Percentiles rank a stretch among this genome's conserved stretches.
phyloP scores from a whole-genome alignment of 176 grass and related monocot species.

The Oryza coarctata region DNA sequence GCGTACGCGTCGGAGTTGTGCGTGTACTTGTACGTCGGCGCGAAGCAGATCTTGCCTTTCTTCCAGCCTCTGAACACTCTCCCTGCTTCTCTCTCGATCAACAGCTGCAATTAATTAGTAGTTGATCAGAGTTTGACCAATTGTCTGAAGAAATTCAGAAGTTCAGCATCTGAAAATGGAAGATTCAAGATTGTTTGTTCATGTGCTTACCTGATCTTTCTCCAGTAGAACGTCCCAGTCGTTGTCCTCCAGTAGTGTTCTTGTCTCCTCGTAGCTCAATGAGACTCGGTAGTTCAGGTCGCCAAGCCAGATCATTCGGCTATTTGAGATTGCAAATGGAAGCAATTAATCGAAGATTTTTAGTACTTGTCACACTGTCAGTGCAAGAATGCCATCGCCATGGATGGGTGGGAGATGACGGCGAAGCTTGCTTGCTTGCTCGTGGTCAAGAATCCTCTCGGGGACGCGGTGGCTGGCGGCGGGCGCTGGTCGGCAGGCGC shows the following conservation, averaged over 20 bases:
- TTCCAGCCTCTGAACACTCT: conserved; percentile 90
- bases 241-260: conserved; percentile 80
- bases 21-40: conserved; percentile 97
- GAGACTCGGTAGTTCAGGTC: conserved; percentile 86
- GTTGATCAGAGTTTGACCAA: neutral
- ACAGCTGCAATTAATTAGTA: conserved; percentile 40
- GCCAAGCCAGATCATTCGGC: conserved; percentile 77
- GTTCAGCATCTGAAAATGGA: neutral
- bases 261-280: conserved; percentile 77
- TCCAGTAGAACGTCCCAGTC: conserved; percentile 77
- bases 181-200: neutral
- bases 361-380: neutral
- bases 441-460: conserved; percentile 76
- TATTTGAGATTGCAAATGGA: conserved; percentile 5
- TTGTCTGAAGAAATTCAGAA: neutral
- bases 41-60: conserved; percentile 90
- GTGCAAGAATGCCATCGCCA: neutral
- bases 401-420: neutral
- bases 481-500: conserved; percentile 52
- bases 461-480: conserved; percentile 42
- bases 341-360: neutral
- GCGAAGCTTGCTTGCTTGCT: conserved; percentile 36
- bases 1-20: conserved; percentile 89
- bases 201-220: conserved; percentile 69
- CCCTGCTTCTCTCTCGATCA: conserved; percentile 76